These are phyloP conservation scores for Pythium myriotylum DNA, from an alignment of 352 stramenopile species.

Conservation along the genomic window DNA sequence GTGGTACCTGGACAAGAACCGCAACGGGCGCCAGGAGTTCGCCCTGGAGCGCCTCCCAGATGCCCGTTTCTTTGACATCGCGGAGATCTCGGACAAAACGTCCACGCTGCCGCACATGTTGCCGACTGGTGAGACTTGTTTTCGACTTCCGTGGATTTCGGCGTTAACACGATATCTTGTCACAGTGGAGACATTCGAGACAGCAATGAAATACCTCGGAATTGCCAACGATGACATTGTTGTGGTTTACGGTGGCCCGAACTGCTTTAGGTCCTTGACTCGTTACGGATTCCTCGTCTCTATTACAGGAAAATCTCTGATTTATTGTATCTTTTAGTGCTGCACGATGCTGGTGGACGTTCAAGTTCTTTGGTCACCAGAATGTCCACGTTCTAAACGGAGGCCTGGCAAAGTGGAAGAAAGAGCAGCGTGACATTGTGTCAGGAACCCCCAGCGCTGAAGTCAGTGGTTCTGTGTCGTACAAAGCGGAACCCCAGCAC, in stretches of 20 bases:
- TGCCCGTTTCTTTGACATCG: constrained; percentile 93
- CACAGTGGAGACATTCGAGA: constrained; percentile 60
- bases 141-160: too few species aligned
- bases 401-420: constrained; percentile 74
- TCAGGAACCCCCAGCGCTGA: constrained; percentile 32
- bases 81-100: constrained; percentile 71
- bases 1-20: constrained; percentile 81
- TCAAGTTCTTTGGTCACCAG: constrained; percentile 89
- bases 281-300: too few species aligned
- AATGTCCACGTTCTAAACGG: constrained; percentile 89
- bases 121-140: constrained; percentile 36
- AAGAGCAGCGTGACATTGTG: constrained; percentile 47
- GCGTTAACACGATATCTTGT: not conserved
- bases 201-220: constrained; percentile 63
- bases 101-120: constrained; percentile 88
- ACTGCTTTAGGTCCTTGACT: constrained; percentile 85
- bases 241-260: constrained; percentile 79
- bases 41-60: constrained; percentile 63
- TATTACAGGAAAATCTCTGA: too few species aligned
- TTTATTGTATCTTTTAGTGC: constrained; percentile 51
- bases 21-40: constrained; percentile 68
- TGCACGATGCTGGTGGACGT: constrained; percentile 87
- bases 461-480: constrained; percentile 31
- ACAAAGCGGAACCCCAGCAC: constrained; percentile 55
- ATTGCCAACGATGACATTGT: constrained; percentile 74